Evolutionary conservation across 208 protist genomes (phyloP).

Genomic region (Trypanosoma scelopori): DNA sequence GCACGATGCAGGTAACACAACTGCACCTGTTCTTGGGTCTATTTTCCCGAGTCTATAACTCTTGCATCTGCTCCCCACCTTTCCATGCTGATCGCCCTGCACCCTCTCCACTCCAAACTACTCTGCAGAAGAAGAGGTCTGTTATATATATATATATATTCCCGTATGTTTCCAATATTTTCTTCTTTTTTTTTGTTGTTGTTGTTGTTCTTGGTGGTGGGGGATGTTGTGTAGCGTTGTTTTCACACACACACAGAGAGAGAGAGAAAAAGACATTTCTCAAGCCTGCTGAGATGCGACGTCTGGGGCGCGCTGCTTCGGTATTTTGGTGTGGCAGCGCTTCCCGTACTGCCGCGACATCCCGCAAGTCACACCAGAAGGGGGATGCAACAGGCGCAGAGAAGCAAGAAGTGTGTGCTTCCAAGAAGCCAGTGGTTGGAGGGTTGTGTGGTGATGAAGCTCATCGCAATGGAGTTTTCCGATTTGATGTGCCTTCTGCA

Average conservation of each 20-base stretch:
- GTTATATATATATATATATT: neutral
- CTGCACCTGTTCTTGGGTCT: conserved; percentile 16
- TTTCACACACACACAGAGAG: too few species aligned
- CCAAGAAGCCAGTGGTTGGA: neutral
- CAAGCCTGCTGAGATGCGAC: too few species aligned
- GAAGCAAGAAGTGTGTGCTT: neutral
- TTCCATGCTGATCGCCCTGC: neutral
- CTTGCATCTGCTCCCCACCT: neutral
- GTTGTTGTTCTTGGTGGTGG: too few species aligned
- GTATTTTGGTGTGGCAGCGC: too few species aligned
- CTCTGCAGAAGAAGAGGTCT: neutral
- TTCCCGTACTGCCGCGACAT: too few species aligned
- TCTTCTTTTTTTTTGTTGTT: neutral
- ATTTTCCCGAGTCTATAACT: conserved; percentile 14
- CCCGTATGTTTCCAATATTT: neutral
- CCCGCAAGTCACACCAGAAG: too few species aligned
- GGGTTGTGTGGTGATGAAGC: neutral
- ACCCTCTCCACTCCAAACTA: neutral
- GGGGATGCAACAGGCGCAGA: neutral
- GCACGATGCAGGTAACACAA: neutral
- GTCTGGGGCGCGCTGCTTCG: too few species aligned
- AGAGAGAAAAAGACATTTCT: too few species aligned
- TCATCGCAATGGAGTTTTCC: neutral
- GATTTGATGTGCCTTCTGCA: conserved; percentile 1
- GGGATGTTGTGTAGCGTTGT: too few species aligned